These are phyloP conservation scores for Wallacemonas rigidus DNA, from an alignment of 208 protist species.

Conservation along the genomic window DNA sequence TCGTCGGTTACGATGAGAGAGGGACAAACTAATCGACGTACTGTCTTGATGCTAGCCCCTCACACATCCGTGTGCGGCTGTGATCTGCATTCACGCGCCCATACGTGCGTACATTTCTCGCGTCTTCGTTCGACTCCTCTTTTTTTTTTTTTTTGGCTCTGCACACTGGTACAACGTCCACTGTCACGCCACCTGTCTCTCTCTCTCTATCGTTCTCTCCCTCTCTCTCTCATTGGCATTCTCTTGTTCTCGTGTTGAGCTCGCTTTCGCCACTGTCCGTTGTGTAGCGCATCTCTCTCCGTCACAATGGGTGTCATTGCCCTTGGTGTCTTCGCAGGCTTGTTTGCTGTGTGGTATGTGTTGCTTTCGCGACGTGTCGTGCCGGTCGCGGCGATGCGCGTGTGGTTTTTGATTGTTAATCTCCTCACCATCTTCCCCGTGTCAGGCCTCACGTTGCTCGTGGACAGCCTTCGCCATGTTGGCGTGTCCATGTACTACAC, in stretches of 20 bases:
- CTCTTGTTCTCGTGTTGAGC: no score
- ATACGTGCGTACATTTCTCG: neutral
- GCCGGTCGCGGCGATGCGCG: constrained; percentile 36
- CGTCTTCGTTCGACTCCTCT: neutral
- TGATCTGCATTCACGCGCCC: no score
- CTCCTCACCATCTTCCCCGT: constrained; percentile 32
- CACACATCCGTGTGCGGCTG: no score
- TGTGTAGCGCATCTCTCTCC: no score
- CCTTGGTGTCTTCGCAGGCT: neutral
- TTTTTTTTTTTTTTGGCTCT: constrained; percentile 10
- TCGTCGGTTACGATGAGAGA: no score
- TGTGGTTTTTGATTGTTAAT: constrained; percentile 41
- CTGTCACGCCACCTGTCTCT: neutral
- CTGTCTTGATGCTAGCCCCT: no score
- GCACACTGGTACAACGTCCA: no score
- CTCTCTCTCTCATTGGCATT: neutral
- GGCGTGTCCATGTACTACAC: constrained; percentile 27
- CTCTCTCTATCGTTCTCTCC: neutral
- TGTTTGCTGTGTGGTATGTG: constrained; percentile 31
- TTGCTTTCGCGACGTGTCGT: constrained; percentile 33
- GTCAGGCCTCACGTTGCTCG: constrained; percentile 28
- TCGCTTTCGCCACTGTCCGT: no score
- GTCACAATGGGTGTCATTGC: constrained; percentile 1
- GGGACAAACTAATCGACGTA: no score
- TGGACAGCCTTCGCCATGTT: constrained; percentile 30